Percentiles rank a stretch among this genome's conserved stretches.
Evolutionary conservation across 192 early-diverging fungal species (phyloP).

Genomic region (Rhizophagus sp.): DNA sequence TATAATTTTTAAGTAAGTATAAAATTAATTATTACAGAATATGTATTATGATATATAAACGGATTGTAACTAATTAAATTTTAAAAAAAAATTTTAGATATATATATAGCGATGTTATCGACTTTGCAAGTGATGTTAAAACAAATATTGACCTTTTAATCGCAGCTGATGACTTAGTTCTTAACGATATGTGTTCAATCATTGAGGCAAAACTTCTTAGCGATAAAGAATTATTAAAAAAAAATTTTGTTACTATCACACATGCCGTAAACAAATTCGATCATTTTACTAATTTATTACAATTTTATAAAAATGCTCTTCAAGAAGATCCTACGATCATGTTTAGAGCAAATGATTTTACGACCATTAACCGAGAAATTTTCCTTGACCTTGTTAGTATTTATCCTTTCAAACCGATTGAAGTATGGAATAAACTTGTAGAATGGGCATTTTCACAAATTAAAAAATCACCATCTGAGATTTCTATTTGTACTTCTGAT

Average conservation of each 20-base stretch:
- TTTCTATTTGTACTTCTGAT: background rate
- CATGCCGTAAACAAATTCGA: background rate
- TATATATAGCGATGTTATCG: too few relatives aligned
- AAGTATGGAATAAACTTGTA: background rate
- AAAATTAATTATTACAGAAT: too few relatives aligned
- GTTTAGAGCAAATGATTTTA: background rate
- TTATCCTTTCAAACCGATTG: background rate
- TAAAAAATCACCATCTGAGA: background rate
- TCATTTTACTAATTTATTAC: background rate
- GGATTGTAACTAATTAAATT: too few relatives aligned
- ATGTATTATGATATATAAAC: too few relatives aligned
- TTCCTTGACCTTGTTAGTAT: background rate
- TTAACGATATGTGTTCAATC: too few relatives aligned
- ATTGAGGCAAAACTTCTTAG: background rate
- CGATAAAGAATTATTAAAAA: background rate
- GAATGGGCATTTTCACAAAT: background rate
- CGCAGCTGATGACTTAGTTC: too few relatives aligned
- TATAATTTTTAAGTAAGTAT: too few relatives aligned
- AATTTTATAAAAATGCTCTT: background rate
- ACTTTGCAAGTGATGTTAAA: too few relatives aligned
- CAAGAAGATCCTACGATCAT: background rate
- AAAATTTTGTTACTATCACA: background rate
- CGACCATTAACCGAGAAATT: background rate
- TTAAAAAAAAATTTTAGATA: too few relatives aligned
- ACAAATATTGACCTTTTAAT: too few relatives aligned